Base-by-base conservation (phyloP, 2,329 filamentous ascomycete species). In the Sclerotiophoma versabilis region DNA sequence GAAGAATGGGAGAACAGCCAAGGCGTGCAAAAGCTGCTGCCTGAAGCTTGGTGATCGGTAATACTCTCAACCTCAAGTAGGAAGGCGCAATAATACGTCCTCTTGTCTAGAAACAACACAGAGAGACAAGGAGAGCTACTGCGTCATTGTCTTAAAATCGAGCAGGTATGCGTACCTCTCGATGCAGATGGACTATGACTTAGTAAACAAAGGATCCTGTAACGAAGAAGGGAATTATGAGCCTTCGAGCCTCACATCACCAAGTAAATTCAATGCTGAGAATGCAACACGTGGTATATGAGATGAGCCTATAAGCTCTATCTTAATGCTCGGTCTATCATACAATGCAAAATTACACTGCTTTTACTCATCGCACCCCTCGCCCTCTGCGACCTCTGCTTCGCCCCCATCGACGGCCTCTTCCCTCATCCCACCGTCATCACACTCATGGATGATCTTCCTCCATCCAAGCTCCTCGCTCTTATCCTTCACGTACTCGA, bases 401-500 rank as follows among this genome's bases (percentile, higher is more conserved):
- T 72, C 72, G 11, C 64, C 58, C n/a, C 65, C 70, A 25, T 66
- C 64, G 4, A 58, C 65, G 38, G 68, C 57, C 46, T 69, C 71
- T 45, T 76, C 74, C 19, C 60, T 60, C 27, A 63, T 70, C 1
- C 75, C 74, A 0, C 68, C 69, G 50, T 74, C 70, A 27, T 80
- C 79, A 46, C 76, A 79, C 60, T 84, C 80, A 53, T 87, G 82
- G 26, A 81, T 81, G 37, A 85, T 75, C 25, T 83, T 81, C 66
- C 77, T 80, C 85, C 85, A 88, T 4, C 84, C 84, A 15, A 82
- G 77, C 5, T 78, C 72, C 56, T 80, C 75, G 1, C 68, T 71
- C 2, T 75, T 48, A 57, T 87, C 85, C 67, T 87, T 87, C 46
- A 84, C 69, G 57, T 86, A 87, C 72, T 88, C 85, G 25, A 86